phyloP scores from a whole-genome alignment of 1,284 basidiomycete species.

The Sporisorium graminicola region DNA sequence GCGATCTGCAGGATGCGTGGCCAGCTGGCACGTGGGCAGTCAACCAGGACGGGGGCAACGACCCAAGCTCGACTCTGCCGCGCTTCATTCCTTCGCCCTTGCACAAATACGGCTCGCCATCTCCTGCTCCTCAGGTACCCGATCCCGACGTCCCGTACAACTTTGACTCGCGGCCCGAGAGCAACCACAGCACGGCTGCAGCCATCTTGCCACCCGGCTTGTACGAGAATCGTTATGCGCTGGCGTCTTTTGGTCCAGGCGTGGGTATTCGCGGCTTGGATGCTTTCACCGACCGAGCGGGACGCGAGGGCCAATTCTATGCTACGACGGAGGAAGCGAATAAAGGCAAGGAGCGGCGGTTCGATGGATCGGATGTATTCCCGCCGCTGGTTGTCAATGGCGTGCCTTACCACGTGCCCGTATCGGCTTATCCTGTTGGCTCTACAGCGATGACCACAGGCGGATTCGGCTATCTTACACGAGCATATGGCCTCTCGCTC shows the following conservation, averaged over 20 bases:
- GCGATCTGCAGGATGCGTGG: conserved; percentile 51
- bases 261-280: conserved; percentile 55
- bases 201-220: conserved; percentile 52
- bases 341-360: conserved; percentile 40
- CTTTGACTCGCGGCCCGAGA: conserved; percentile 31
- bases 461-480: conserved; percentile 88
- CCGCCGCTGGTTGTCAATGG: conserved; percentile 48
- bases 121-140: conserved; percentile 18
- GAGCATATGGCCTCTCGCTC: conserved; percentile 78
- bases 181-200: conserved; percentile 20
- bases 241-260: conserved; percentile 58
- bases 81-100: conserved; percentile 47
- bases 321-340: conserved; percentile 20
- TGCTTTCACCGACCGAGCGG: conserved; percentile 56
- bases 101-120: conserved; percentile 39
- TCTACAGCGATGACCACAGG: conserved; percentile 85
- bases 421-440: conserved; percentile 74
- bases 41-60: conserved; percentile 38
- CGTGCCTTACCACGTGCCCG: conserved; percentile 61
- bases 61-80: conserved; percentile 26
- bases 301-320: conserved; percentile 47
- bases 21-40: conserved; percentile 43
- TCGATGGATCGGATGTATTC: conserved; percentile 10
- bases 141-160: conserved; percentile 27
- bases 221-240: conserved; percentile 50